These are phyloP conservation scores for Aureobasidium musti DNA, from an alignment of 2,329 filamentous ascomycete species.

Conservation along the genomic window DNA sequence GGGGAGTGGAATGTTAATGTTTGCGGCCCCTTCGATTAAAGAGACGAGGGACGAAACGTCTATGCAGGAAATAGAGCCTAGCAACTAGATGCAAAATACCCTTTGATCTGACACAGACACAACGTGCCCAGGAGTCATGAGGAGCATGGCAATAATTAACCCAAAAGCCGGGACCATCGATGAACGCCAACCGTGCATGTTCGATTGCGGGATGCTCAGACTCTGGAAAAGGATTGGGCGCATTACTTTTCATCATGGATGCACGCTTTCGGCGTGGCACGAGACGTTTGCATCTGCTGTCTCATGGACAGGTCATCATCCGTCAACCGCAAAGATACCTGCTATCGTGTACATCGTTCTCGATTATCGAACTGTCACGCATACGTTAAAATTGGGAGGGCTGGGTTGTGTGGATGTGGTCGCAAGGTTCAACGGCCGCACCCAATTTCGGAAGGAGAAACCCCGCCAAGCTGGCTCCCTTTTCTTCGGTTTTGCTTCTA, in stretches of 20 bases:
- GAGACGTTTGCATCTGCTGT: constrained; percentile 30
- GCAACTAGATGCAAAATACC: constrained; percentile 29
- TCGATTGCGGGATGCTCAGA: constrained; percentile 28
- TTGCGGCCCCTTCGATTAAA: constrained; percentile 27
- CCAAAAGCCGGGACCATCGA: constrained; percentile 26
- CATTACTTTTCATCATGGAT: constrained; percentile 8
- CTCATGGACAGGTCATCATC: constrained; percentile 20
- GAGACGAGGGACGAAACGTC: constrained; percentile 27
- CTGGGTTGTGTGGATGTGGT: constrained; percentile 23
- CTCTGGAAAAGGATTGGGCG: constrained; percentile 10
- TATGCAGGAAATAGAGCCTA: constrained; percentile 28
- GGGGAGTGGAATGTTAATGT: constrained; percentile 29
- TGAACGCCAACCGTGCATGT: constrained; percentile 29
- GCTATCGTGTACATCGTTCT: constrained; percentile 22
- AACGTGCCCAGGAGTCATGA: constrained; percentile 28
- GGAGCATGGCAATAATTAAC: constrained; percentile 30
- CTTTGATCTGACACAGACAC: constrained; percentile 29
- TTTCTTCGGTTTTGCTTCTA: constrained; percentile 27
- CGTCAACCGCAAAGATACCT: constrained; percentile 11
- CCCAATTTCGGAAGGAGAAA: constrained; percentile 26
- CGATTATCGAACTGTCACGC: constrained; percentile 25
- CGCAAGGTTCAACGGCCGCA: constrained; percentile 24
- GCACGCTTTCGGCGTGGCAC: constrained; percentile 25
- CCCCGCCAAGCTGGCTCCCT: constrained; percentile 24
- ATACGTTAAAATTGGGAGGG: constrained; percentile 25